These are phyloP conservation scores for Akanthomyces muscarius DNA, from an alignment of 2,329 filamentous ascomycete genomes.

Conservation along the genomic window DNA sequence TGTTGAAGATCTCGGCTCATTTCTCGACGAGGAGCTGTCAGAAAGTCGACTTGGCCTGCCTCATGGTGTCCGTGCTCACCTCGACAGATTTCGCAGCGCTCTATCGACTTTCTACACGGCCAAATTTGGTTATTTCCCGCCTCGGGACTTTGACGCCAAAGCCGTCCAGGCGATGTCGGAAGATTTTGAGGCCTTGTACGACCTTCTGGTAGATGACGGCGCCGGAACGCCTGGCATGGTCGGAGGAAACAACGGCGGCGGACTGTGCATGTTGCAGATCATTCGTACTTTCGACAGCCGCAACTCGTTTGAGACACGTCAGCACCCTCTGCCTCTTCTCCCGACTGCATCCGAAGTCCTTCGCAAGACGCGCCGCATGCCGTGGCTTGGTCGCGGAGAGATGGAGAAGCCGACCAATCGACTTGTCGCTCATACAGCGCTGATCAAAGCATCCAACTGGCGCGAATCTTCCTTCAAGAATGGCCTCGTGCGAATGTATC, in stretches of 20 bases:
- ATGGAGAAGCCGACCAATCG: constrained; percentile 46
- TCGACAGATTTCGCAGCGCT: constrained; percentile 69
- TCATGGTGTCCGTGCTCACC: constrained; percentile 57
- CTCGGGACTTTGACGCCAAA: constrained; percentile 54
- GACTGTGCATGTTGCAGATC: constrained; percentile 66
- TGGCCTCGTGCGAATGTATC: constrained; percentile 63
- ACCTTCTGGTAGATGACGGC: constrained; percentile 62
- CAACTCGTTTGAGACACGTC: constrained; percentile 56
- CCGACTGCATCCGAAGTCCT: constrained; percentile 35
- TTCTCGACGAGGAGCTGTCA: constrained; percentile 68
- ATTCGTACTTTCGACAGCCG: constrained; percentile 62
- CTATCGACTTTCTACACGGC: constrained; percentile 62
- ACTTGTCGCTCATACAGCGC: constrained; percentile 48
- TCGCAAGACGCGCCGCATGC: constrained; percentile 28
- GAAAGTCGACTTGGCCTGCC: constrained; percentile 62
- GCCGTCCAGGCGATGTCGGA: constrained; percentile 58
- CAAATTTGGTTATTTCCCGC: constrained; percentile 70
- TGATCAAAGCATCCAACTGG: constrained; percentile 49
- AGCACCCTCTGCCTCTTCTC: constrained; percentile 63
- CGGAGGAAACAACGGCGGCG: constrained; percentile 56
- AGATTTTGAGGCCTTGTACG: constrained; percentile 69
- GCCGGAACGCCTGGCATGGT: constrained; percentile 47
- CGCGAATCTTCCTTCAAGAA: constrained; percentile 40
- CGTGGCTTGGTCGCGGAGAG: constrained; percentile 39
- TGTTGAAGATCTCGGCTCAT: constrained; percentile 56